Percentiles rank a stretch among this genome's conserved stretches.
phyloP scores from a whole-genome alignment of 2,329 filamentous ascomycete species.

The Dendrostoma leiphaemia region DNA sequence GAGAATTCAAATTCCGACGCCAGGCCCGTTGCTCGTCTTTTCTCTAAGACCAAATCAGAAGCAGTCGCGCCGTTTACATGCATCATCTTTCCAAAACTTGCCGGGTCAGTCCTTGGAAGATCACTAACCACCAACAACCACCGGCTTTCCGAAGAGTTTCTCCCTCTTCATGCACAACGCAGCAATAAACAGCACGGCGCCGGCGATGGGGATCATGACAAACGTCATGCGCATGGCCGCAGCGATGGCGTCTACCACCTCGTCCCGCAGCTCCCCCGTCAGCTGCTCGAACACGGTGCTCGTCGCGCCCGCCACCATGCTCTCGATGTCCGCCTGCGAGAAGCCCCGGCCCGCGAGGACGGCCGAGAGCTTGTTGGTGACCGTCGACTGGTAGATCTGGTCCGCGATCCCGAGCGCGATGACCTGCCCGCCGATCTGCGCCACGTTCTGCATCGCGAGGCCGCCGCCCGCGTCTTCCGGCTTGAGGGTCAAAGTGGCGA shows the following conservation, averaged over 20 bases:
- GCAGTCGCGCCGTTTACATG: no score
- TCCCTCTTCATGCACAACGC: slow-evolving; percentile 28
- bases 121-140: neutral
- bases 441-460: slow-evolving; percentile 28
- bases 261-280: slow-evolving; percentile 21
- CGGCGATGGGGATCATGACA: slow-evolving; percentile 29
- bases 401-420: slow-evolving; percentile 27
- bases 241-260: slow-evolving; percentile 32
- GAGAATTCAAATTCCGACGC: no score
- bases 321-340: slow-evolving; percentile 27
- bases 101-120: no score
- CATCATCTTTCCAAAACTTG: no score
- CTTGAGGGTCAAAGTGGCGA: slow-evolving; percentile 24
- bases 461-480: slow-evolving; percentile 19
- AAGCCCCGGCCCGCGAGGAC: slow-evolving; percentile 28
- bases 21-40: no score
- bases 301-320: slow-evolving; percentile 31
- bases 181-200: slow-evolving; percentile 25
- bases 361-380: slow-evolving; percentile 20
- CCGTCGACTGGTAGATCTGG: slow-evolving; percentile 31
- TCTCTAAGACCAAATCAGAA: no score
- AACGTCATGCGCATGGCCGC: slow-evolving; percentile 31
- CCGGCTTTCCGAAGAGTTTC: slow-evolving; percentile 23
- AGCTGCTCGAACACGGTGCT: slow-evolving; percentile 30
- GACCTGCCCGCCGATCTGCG: slow-evolving; percentile 26